Percentiles rank a stretch among this genome's conserved stretches.
Evolutionary conservation across 371 early-diverging fungal species (phyloP).

Genomic region (Apophysomyces elegans): DNA sequence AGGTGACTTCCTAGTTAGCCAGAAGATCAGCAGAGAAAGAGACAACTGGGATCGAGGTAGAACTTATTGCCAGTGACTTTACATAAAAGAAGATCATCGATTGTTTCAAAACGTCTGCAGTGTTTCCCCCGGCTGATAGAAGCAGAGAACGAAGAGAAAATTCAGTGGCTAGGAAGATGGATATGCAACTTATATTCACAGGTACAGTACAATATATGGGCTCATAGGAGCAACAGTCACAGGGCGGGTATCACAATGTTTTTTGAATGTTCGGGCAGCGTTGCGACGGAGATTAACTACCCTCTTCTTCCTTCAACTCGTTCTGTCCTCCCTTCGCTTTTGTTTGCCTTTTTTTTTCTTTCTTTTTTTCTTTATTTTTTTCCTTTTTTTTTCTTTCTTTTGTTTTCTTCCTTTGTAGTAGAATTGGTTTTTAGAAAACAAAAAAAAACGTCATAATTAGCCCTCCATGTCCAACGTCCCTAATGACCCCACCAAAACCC

Average conservation of each 20-base stretch:
- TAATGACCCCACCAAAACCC: constrained; percentile 20
- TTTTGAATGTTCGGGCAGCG: constrained; percentile 4
- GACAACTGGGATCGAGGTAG: too few relatives aligned
- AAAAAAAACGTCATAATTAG: constrained; percentile 10
- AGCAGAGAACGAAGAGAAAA: too few relatives aligned
- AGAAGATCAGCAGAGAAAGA: too few relatives aligned
- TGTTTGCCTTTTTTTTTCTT: constrained; percentile 11
- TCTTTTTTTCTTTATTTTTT: constrained; percentile 7
- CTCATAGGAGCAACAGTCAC: too few relatives aligned
- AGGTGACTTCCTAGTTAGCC: too few relatives aligned
- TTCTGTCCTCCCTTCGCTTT: background rate
- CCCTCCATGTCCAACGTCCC: constrained; percentile 12
- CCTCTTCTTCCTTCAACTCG: background rate
- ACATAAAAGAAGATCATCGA: too few relatives aligned
- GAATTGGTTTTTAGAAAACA: constrained; percentile 4
- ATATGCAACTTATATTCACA: too few relatives aligned
- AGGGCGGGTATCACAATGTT: background rate
- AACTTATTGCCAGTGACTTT: too few relatives aligned
- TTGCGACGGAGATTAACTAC: constrained; percentile 5
- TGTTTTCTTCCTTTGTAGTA: constrained; percentile 2
- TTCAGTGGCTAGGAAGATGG: too few relatives aligned
- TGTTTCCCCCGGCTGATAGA: too few relatives aligned
- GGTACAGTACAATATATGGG: too few relatives aligned
- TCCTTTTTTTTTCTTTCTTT: background rate
- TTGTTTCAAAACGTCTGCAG: too few relatives aligned